These are phyloP conservation scores for Cryptococcus deneoformans DNA, from an alignment of 1,284 basidiomycete genomes.

Conservation along the genomic window DNA sequence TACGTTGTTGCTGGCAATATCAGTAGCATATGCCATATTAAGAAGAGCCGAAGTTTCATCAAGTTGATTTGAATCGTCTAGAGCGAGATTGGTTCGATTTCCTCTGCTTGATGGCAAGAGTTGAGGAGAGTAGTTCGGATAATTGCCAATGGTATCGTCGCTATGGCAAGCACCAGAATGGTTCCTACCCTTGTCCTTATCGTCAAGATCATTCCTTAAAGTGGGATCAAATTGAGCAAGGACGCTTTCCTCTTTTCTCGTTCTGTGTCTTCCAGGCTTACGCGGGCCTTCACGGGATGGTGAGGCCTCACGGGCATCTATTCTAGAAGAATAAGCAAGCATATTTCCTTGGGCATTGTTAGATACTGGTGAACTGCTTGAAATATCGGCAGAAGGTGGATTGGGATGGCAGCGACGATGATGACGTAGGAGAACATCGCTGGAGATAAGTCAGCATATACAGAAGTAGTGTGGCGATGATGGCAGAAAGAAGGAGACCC, in stretches of 20 bases:
- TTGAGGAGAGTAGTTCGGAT: slow-evolving; percentile 35
- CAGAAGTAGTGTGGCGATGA: no score
- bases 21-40: slow-evolving; percentile 47
- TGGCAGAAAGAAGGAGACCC: no score
- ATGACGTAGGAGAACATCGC: slow-evolving; percentile 50
- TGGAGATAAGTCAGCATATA: slow-evolving; percentile 7
- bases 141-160: slow-evolving; percentile 23
- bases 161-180: slow-evolving; percentile 24
- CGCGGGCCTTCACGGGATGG: slow-evolving; percentile 19
- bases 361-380: slow-evolving; percentile 35
- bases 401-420: slow-evolving; percentile 49
- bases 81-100: slow-evolving; percentile 22
- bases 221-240: slow-evolving; percentile 9
- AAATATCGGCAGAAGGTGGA: slow-evolving; percentile 38
- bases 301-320: slow-evolving; percentile 34
- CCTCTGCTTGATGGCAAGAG: slow-evolving; percentile 41
- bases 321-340: slow-evolving; percentile 42
- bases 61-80: slow-evolving; percentile 41
- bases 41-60: slow-evolving; percentile 48
- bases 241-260: slow-evolving; percentile 9
- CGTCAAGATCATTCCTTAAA: slow-evolving; percentile 5
- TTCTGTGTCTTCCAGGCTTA: slow-evolving; percentile 27
- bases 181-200: slow-evolving; percentile 24
- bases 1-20: slow-evolving; percentile 17
- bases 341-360: slow-evolving; percentile 36